These are phyloP conservation scores for Lepidium didymum DNA, from an alignment of 345 rosid genomes.

Conservation along the genomic window DNA sequence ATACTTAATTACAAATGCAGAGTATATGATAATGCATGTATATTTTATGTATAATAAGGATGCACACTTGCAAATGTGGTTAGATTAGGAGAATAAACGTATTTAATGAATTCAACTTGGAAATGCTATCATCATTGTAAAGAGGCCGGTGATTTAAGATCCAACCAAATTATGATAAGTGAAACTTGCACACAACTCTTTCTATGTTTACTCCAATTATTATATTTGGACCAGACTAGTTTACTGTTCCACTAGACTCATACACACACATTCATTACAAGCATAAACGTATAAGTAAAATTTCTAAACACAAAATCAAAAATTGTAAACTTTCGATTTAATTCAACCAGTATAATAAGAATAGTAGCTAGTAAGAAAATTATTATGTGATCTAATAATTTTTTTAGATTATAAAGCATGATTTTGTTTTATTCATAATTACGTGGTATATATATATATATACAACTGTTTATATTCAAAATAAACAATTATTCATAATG, in stretches of 20 bases:
- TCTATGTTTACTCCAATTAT: conserved; percentile 7
- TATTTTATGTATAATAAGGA: not conserved
- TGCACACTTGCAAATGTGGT: not conserved
- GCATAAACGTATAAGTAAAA: not conserved
- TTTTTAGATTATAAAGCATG: not conserved
- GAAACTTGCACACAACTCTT: conserved; percentile 31
- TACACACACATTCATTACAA: not conserved
- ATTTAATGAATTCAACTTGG: not conserved
- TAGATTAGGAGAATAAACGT: not conserved
- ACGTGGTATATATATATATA: too few species aligned
- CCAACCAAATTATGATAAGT: conserved; percentile 24
- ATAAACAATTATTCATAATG: too few species aligned
- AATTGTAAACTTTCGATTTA: not conserved
- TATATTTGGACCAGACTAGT: conserved; percentile 2
- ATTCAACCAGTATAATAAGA: not conserved
- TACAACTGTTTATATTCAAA: too few species aligned
- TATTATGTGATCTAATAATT: not conserved
- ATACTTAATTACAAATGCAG: too few species aligned
- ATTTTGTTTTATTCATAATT: too few species aligned
- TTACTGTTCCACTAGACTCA: not conserved
- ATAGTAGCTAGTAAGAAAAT: not conserved
- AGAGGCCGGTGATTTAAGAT: conserved; percentile 6
- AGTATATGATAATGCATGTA: too few species aligned
- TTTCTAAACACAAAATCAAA: too few species aligned
- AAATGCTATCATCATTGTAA: conserved; percentile 25